These are phyloP conservation scores for Scenedesmus sp. DNA, from an alignment of 163 green algal genomes.

Conservation along the genomic window DNA sequence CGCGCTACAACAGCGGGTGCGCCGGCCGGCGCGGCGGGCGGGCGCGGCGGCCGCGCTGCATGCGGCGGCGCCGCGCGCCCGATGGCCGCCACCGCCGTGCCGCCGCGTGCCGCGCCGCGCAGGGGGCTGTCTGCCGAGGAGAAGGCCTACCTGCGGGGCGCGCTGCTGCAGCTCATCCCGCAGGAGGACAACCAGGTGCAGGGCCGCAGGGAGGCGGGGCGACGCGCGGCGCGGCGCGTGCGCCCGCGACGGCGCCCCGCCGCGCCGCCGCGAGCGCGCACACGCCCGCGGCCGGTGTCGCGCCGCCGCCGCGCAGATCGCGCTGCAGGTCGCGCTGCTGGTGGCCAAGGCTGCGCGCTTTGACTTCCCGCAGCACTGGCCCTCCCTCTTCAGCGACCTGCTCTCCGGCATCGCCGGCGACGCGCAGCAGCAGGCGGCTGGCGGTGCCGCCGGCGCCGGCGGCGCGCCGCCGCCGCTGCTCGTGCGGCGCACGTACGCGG, in stretches of 20 bases:
- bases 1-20: slow-evolving; percentile 49
- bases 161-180: slow-evolving; percentile 72
- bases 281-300: background rate
- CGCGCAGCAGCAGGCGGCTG: background rate
- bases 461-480: background rate
- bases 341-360: slow-evolving; percentile 87
- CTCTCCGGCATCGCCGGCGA: slow-evolving; percentile 28
- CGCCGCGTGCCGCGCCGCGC: background rate
- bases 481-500: slow-evolving; percentile 76
- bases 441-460: background rate
- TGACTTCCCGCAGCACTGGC: slow-evolving; percentile 91
- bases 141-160: slow-evolving; percentile 76
- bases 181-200: background rate
- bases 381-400: slow-evolving; percentile 79
- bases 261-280: too few relatives aligned
- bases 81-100: too few relatives aligned
- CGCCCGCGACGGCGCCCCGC: too few relatives aligned
- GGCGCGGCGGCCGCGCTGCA: too few relatives aligned
- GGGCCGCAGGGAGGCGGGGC: too few relatives aligned
- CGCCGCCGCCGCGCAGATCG: slow-evolving; percentile 62
- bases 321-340: slow-evolving; percentile 84
- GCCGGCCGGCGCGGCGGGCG: background rate
- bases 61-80: too few relatives aligned
- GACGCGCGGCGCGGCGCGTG: too few relatives aligned
- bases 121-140: slow-evolving; percentile 77